Conservation (phyloP, 352 stramenopile genomes). For the Globisporangium ultimum region DNA sequence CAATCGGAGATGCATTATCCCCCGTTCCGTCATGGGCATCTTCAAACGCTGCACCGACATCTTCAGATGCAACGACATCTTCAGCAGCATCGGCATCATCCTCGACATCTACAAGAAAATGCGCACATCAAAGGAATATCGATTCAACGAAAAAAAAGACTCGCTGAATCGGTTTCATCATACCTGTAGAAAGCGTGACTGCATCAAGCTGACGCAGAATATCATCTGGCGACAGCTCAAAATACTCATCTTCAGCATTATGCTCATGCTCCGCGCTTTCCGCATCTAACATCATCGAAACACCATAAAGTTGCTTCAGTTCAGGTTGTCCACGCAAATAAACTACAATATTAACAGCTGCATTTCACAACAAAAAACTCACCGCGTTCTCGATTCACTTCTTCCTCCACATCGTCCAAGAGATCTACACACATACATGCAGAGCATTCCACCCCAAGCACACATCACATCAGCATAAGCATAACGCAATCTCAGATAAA, state of each 20-base stretch:
- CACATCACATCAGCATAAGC: neutral
- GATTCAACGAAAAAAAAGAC: neutral
- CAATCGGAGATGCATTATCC: neutral
- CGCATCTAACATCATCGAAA: neutral
- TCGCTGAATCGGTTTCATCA: neutral
- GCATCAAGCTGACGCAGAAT: constrained; percentile 36
- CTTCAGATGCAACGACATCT: neutral
- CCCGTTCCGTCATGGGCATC: neutral
- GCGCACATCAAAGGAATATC: neutral
- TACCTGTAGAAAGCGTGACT: constrained; percentile 8
- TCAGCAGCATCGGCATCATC: neutral
- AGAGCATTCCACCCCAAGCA: neutral
- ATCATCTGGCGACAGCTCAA: constrained; percentile 24
- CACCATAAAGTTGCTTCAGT: neutral
- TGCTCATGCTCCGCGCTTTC: neutral
- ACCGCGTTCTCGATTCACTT: constrained; percentile 8
- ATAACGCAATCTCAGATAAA: neutral
- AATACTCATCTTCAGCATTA: neutral
- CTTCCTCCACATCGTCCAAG: constrained; percentile 11
- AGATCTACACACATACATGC: neutral
- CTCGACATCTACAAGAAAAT: neutral
- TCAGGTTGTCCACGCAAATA: neutral
- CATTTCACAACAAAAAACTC: neutral
- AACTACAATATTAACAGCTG: neutral
- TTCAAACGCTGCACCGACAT: neutral